Evolutionary conservation across 805 yeast species (phyloP).

Genomic region (Monosporozyma servazzii): DNA sequence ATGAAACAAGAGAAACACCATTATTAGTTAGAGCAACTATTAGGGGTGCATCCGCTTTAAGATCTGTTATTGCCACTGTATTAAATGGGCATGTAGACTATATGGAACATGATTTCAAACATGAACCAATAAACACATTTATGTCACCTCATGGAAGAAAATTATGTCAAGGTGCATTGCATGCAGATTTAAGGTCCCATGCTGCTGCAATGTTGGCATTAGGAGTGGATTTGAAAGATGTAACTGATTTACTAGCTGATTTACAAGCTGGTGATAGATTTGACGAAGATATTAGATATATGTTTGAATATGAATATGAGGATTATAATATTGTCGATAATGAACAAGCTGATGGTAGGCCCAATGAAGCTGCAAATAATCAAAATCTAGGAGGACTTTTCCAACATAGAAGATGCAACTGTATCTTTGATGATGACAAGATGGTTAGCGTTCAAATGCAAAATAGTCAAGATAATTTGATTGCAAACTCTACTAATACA

Average conservation of each 20-base stretch:
- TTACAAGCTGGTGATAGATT: conserved; percentile 53
- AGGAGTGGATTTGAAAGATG: conserved; percentile 39
- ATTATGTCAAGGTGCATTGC: conserved; percentile 49
- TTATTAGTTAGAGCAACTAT: conserved; percentile 39
- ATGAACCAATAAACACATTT: conserved; percentile 49
- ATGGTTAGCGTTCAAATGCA: conserved; percentile 5
- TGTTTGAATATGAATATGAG: conserved; percentile 48
- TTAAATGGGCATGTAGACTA: conserved; percentile 40
- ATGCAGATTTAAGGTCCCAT: conserved; percentile 48
- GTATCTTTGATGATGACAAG: conserved; percentile 32
- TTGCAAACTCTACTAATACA: neutral
- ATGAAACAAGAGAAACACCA: conserved; percentile 35
- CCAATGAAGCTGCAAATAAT: neutral
- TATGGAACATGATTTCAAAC: conserved; percentile 46
- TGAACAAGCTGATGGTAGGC: conserved; percentile 15
- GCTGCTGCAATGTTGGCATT: conserved; percentile 46
- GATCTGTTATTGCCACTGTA: conserved; percentile 53
- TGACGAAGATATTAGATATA: conserved; percentile 58
- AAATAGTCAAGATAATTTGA: neutral
- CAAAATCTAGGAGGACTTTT: neutral
- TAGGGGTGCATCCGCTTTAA: conserved; percentile 54
- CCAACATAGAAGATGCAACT: conserved; percentile 26
- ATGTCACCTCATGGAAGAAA: conserved; percentile 61
- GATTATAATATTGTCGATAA: conserved; percentile 29
- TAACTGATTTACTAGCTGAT: conserved; percentile 46